A percentile compares a stretch with the other conserved stretches of the same genome.
phyloP scores from a whole-genome alignment of 108 stramenopile species.

The Skeletonema tropicum region DNA sequence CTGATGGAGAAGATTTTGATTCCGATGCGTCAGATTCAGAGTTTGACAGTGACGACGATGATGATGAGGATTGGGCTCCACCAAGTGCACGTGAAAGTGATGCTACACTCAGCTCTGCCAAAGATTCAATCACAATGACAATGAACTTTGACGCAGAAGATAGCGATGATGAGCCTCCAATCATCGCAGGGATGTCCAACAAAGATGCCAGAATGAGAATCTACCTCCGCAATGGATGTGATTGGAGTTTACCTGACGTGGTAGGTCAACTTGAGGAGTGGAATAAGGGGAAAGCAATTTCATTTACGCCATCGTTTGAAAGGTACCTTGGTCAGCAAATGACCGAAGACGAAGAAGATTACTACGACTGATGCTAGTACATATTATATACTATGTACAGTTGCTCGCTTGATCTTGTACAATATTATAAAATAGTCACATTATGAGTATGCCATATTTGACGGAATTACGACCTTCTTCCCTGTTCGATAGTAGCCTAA shows the following conservation, averaged over 20 bases:
- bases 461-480: conserved; percentile 83
- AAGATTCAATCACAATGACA: conserved; percentile 2
- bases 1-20: conserved; percentile 25
- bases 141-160: conserved; percentile 6
- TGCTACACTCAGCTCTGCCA: neutral
- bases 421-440: conserved; percentile 2
- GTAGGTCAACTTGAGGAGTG: conserved; percentile 39
- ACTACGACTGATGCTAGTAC: neutral
- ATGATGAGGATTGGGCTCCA: conserved; percentile 12
- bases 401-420: neutral
- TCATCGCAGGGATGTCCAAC: conserved; percentile 35
- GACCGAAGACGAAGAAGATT: conserved; percentile 16
- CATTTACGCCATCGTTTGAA: conserved; percentile 39
- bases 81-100: neutral
- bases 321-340: conserved; percentile 37
- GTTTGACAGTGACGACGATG: conserved; percentile 17
- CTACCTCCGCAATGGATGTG: conserved; percentile 34
- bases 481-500: conserved; percentile 90
- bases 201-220: conserved; percentile 24
- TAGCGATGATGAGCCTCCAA: conserved; percentile 10
- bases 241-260: conserved; percentile 45
- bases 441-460: conserved; percentile 76
- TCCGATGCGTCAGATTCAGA: conserved; percentile 27
- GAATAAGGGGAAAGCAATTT: conserved; percentile 35
- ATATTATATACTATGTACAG: neutral